phyloP scores from a whole-genome alignment of 768 basidiomycete genomes.

The Suillus subaureus region DNA sequence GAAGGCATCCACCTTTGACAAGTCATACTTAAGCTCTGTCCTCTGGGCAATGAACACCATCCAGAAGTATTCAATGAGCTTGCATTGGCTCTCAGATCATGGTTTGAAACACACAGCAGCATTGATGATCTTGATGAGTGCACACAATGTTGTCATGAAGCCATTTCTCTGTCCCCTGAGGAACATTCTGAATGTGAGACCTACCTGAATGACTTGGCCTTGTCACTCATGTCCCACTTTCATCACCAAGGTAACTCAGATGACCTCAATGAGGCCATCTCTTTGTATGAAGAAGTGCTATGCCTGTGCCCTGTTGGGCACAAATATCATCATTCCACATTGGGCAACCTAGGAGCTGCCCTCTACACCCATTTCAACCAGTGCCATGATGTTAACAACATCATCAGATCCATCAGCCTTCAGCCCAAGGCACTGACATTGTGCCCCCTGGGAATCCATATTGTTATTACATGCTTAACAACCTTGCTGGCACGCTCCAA shows the following conservation, averaged over 20 bases:
- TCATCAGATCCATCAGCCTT: too few species aligned
- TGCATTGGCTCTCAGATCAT: too few species aligned
- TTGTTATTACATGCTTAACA: conserved; percentile 10
- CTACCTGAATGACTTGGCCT: conserved; percentile 16
- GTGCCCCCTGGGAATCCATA: conserved; percentile 10
- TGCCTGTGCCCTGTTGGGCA: background rate
- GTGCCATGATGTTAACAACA: conserved; percentile 15
- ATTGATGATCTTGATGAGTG: conserved; percentile 13
- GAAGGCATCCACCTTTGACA: too few species aligned
- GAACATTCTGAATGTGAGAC: conserved; percentile 8
- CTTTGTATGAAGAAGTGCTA: too few species aligned
- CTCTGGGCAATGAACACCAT: too few species aligned
- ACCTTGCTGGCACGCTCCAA: conserved; percentile 16
- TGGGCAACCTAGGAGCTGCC: conserved; percentile 19
- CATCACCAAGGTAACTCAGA: too few species aligned
- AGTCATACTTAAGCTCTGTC: too few species aligned
- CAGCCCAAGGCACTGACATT: conserved; percentile 9
- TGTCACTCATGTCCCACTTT: conserved; percentile 14
- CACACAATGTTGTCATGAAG: conserved; percentile 6
- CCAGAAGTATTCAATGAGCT: too few species aligned
- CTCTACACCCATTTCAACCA: conserved; percentile 18
- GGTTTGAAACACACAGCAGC: background rate
- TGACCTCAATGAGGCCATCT: too few species aligned
- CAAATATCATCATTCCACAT: background rate
- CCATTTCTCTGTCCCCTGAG: conserved; percentile 16